These are phyloP conservation scores for Turnera subulata DNA, from an alignment of 345 rosid genomes.

Conservation along the genomic window DNA sequence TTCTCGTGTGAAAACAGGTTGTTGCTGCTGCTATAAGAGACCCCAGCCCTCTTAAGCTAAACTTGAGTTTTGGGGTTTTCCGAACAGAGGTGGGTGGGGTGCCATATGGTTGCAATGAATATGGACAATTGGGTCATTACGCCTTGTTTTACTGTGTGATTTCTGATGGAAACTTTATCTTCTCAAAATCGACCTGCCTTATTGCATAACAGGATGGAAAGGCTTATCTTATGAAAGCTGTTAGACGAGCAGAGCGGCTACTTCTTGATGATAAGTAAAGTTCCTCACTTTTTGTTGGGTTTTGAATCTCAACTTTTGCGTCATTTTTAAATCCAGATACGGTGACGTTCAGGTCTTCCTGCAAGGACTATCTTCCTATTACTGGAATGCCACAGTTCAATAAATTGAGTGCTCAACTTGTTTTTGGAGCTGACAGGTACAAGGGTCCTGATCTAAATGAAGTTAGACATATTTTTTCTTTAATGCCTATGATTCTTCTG, in stretches of 20 bases:
- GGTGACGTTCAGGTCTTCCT: slow-evolving; percentile 35
- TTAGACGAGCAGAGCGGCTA: slow-evolving; percentile 13
- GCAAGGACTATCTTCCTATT: slow-evolving; percentile 82
- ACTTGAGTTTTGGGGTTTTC: slow-evolving; percentile 88
- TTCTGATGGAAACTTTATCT: not conserved
- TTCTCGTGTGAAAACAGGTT: slow-evolving; percentile 35
- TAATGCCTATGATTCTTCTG: not conserved
- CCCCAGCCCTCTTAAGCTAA: slow-evolving; percentile 74
- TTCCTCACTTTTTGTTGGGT: no score
- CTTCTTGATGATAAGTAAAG: not conserved
- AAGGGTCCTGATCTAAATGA: not conserved
- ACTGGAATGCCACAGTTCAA: slow-evolving; percentile 72
- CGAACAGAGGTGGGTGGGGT: slow-evolving; percentile 57
- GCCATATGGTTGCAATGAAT: not conserved
- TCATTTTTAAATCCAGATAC: not conserved
- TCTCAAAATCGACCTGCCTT: no score
- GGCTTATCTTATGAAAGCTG: slow-evolving; percentile 32
- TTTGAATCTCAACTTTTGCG: not conserved
- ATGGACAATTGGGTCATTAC: not conserved
- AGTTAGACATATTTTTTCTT: not conserved
- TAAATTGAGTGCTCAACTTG: slow-evolving; percentile 77
- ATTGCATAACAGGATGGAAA: slow-evolving; percentile 61
- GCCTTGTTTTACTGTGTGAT: not conserved
- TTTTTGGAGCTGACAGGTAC: slow-evolving; percentile 70
- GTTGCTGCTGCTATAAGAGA: slow-evolving; percentile 82